phyloP scores from a whole-genome alignment of 1,284 basidiomycete species.

The Xerocomus minutiporus region DNA sequence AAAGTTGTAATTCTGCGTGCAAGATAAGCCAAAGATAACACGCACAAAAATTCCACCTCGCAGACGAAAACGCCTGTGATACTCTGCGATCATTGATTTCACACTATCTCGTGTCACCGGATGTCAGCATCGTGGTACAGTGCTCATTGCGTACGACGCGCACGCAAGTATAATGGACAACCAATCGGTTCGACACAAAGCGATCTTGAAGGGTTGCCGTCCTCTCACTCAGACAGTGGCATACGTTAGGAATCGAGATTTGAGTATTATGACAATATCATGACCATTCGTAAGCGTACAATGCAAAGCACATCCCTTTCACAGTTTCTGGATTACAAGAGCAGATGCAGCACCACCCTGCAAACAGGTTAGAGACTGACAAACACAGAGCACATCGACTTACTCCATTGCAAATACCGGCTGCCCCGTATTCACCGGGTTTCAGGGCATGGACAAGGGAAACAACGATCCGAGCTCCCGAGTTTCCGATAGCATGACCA shows the following conservation, averaged over 20 bases:
- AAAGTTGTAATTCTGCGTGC: too few species aligned
- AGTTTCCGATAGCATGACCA: conserved; percentile 94
- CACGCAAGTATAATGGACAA: too few species aligned
- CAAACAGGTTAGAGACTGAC: conserved; percentile 16
- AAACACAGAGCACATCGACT: conserved; percentile 32
- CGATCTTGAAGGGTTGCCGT: too few species aligned
- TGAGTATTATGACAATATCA: conserved; percentile 5
- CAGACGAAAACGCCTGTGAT: too few species aligned
- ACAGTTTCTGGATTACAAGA: conserved; percentile 84
- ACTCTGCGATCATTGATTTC: too few species aligned
- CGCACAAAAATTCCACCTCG: too few species aligned
- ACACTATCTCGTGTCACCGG: too few species aligned
- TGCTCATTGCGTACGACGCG: too few species aligned
- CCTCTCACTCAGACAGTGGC: background rate
- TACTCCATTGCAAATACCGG: conserved; percentile 97
- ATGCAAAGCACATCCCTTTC: conserved; percentile 30
- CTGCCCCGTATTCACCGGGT: conserved; percentile 94
- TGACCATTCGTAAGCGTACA: conserved; percentile 20
- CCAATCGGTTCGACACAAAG: too few species aligned
- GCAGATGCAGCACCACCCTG: conserved; percentile 92
- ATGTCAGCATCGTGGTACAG: too few species aligned
- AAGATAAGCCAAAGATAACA: too few species aligned
- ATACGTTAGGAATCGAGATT: conserved; percentile 3
- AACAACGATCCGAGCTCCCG: conserved; percentile 92
- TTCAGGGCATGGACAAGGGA: conserved; percentile 90